Percentiles rank a stretch among this genome's conserved stretches.
Conservation (phyloP, 169 alveolate species). For the Ichthyophthirius multifiliis region DNA sequence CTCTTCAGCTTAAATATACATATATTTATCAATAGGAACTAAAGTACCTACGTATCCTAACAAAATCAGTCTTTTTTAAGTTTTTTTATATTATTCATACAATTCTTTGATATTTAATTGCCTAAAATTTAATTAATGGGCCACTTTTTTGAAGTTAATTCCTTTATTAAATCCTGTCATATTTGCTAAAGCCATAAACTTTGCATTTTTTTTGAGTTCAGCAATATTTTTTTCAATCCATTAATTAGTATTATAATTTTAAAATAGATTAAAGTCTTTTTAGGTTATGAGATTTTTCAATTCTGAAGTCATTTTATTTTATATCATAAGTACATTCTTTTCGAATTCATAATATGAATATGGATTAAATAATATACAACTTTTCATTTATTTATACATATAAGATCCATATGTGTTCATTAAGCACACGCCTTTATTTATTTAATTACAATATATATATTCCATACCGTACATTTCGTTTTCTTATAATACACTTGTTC, state of each 20-base stretch:
- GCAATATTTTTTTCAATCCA: slow-evolving; percentile 7
- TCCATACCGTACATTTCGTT: background rate
- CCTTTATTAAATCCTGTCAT: background rate
- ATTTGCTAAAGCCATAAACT: background rate
- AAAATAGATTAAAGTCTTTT: background rate
- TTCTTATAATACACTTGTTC: background rate
- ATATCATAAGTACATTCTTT: background rate
- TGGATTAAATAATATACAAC: background rate
- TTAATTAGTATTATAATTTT: background rate
- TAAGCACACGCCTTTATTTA: background rate
- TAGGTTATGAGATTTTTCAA: background rate
- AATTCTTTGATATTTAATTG: background rate
- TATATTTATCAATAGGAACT: background rate
- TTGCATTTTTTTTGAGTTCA: background rate
- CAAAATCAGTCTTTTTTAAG: background rate
- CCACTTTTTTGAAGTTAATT: background rate
- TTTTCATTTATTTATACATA: background rate
- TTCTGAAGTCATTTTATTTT: background rate
- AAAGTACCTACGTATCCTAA: slow-evolving; percentile 3
- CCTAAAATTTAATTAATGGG: background rate
- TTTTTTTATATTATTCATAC: background rate
- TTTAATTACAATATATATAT: background rate
- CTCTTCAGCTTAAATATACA: background rate
- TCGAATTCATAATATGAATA: background rate
- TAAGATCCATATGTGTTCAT: background rate